phyloP scores from a whole-genome alignment of 78 protist genomes.

The Dictyostelium purpureum region DNA sequence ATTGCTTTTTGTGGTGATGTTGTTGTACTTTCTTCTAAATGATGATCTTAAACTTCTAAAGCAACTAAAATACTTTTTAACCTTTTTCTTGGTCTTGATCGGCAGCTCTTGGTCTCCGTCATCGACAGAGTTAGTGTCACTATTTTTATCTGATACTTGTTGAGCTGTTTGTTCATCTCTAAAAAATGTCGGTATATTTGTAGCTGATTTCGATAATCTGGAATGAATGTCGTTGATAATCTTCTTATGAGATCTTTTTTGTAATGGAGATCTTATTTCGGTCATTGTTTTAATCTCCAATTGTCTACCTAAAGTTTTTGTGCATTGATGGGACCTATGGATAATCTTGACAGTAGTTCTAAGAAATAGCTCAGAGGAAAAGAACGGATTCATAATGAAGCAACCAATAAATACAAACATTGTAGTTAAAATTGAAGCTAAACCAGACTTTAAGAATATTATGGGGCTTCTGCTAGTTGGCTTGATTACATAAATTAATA shows the following conservation, averaged over 20 bases:
- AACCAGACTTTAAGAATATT: background rate
- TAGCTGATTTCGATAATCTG: background rate
- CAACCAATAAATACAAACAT: background rate
- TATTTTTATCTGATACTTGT: no score
- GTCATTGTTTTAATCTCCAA: background rate
- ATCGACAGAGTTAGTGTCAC: no score
- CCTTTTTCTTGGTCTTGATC: no score
- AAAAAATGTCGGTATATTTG: background rate
- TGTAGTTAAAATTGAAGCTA: background rate
- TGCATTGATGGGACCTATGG: constrained; percentile 22
- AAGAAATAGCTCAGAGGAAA: background rate
- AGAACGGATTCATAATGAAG: background rate
- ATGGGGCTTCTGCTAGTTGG: background rate
- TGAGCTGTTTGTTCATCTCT: no score
- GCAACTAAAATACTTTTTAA: no score
- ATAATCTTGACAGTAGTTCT: background rate
- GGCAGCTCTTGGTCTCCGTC: no score
- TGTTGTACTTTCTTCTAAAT: no score
- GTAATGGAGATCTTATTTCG: background rate
- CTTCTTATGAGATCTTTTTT: background rate
- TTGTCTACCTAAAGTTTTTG: background rate
- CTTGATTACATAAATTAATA: background rate
- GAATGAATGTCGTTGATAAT: background rate
- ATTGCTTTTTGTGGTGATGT: no score
- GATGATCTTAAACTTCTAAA: no score